These are phyloP conservation scores for Aphanomyces euteiches DNA, from an alignment of 352 stramenopile species.

Conservation along the genomic window DNA sequence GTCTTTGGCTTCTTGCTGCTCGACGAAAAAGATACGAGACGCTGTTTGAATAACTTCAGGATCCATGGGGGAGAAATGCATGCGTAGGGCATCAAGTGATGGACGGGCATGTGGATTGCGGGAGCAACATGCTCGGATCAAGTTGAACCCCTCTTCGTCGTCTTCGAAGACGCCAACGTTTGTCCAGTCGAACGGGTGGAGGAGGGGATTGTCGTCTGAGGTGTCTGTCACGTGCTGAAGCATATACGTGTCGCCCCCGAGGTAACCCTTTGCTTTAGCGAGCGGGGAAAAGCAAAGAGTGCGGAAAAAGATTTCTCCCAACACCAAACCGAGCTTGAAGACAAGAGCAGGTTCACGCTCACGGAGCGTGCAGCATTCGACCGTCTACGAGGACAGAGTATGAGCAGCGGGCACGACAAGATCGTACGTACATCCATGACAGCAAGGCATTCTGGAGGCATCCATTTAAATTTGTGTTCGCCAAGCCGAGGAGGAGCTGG, in stretches of 20 bases:
- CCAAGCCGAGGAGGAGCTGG: background rate
- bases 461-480: background rate
- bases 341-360: slow-evolving; percentile 7
- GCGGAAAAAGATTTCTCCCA: slow-evolving; percentile 24
- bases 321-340: slow-evolving; percentile 7
- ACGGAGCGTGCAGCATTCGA: background rate
- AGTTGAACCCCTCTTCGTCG: background rate
- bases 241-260: slow-evolving; percentile 16
- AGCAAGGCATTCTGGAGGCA: background rate
- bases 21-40: no score
- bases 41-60: no score
- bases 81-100: background rate
- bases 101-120: background rate
- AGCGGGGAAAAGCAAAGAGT: background rate
- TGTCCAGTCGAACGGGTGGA: slow-evolving; percentile 4
- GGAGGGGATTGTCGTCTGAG: background rate
- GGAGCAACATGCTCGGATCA: background rate
- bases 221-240: no score
- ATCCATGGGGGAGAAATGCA: background rate
- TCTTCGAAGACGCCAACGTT: background rate
- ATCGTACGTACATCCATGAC: background rate
- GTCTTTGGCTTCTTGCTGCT: background rate
- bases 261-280: background rate
- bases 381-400: background rate
- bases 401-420: background rate